Evolutionary conservation across 257 asterid species (phyloP).

Genomic region (Agastache rugosa): DNA sequence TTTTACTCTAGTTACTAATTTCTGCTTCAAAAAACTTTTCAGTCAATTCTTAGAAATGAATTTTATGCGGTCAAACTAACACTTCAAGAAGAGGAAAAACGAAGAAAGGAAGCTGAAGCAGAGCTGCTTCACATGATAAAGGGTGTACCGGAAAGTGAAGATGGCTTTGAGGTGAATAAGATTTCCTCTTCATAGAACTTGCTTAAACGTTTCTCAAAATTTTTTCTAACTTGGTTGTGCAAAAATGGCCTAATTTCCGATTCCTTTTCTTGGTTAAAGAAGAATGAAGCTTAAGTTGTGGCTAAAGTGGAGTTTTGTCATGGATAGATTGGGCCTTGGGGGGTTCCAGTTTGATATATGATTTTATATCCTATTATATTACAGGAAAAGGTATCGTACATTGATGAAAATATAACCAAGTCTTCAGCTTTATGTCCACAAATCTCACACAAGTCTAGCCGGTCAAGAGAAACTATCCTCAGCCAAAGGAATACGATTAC

Average conservation of each 20-base stretch:
- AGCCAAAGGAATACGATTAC: constrained; percentile 80
- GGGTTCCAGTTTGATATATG: neutral
- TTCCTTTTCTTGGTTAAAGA: constrained; percentile 14
- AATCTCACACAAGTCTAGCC: constrained; percentile 44
- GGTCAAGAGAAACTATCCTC: constrained; percentile 64
- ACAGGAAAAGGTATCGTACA: constrained; percentile 82
- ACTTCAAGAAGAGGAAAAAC: constrained; percentile 69
- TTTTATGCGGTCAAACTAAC: constrained; percentile 57
- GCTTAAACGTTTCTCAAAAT: neutral
- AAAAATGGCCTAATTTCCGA: neutral
- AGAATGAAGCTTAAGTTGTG: constrained; percentile 8
- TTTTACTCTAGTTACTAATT: constrained; percentile 24
- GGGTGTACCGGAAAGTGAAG: constrained; percentile 82
- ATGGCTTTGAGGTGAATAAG: constrained; percentile 78
- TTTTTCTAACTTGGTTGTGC: neutral
- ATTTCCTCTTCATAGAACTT: constrained; percentile 20
- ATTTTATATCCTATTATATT: constrained; percentile 22
- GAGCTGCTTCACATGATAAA: constrained; percentile 64
- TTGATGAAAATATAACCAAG: constrained; percentile 52
- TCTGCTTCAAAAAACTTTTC: constrained; percentile 27
- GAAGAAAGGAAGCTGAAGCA: constrained; percentile 73
- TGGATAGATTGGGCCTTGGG: constrained; percentile 2
- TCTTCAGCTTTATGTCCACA: constrained; percentile 51
- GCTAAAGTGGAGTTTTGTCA: neutral
- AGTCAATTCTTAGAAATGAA: constrained; percentile 63